These are phyloP conservation scores for Digitaria exilis DNA, from an alignment of 202 grass and related monocot genomes.

Conservation along the genomic window DNA sequence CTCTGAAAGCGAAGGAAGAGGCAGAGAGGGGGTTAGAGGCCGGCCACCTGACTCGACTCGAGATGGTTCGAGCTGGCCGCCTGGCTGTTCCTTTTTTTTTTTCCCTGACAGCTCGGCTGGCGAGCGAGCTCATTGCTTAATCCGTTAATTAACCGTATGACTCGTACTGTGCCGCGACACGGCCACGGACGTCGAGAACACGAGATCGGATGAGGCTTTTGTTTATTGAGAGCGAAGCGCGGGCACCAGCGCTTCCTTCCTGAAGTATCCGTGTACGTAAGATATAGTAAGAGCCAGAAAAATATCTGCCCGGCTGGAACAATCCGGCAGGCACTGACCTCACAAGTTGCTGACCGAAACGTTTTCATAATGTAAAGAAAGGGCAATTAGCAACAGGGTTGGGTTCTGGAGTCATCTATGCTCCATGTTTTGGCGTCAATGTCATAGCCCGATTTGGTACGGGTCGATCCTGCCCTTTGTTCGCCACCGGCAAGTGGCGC, in stretches of 20 bases:
- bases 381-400: not conserved
- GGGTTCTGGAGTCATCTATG: not conserved
- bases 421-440: not conserved
- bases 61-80: not conserved
- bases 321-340: constrained; percentile 11
- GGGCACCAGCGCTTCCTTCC: not conserved
- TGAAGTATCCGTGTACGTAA: constrained; percentile 17
- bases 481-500: not conserved
- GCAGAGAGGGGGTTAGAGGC: too few species aligned
- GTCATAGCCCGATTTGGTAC: constrained; percentile 8
- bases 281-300: not conserved
- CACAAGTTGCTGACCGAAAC: not conserved
- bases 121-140: not conserved
- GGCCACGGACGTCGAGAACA: not conserved
- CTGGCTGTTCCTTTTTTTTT: not conserved
- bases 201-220: not conserved
- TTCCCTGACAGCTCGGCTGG: not conserved
- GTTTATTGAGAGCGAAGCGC: not conserved
- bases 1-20: not conserved
- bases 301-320: constrained; percentile 32
- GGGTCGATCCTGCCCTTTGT: not conserved
- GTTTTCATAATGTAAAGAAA: not conserved
- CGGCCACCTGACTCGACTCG: not conserved
- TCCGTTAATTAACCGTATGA: not conserved
- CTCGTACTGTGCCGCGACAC: not conserved